Conservation (phyloP, 1,139 yeast species). For the Debaryomycetaceae sp. region DNA sequence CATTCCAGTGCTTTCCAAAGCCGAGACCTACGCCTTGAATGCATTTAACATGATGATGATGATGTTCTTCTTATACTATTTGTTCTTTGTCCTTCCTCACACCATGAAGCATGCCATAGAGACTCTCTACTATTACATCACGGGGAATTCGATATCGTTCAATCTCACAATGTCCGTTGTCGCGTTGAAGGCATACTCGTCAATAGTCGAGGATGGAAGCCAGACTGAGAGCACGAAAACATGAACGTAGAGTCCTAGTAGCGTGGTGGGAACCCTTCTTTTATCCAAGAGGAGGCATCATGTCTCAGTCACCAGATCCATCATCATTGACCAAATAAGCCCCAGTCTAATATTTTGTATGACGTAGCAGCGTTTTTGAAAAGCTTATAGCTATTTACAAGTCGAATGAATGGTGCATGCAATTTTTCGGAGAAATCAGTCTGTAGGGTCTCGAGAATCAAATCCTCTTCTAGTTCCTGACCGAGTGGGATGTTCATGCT, state of each 20-base stretch:
- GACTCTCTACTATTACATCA: slow-evolving; percentile 15
- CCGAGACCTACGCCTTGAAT: slow-evolving; percentile 20
- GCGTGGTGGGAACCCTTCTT: too few relatives aligned
- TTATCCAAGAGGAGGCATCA: too few relatives aligned
- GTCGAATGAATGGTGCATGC: slow-evolving; percentile 18
- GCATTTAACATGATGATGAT: slow-evolving; percentile 13
- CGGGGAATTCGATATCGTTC: slow-evolving; percentile 15
- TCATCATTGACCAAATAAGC: slow-evolving; percentile 35
- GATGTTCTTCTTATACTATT: slow-evolving; percentile 15
- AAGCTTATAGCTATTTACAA: slow-evolving; percentile 11
- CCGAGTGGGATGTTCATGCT: slow-evolving; percentile 54
- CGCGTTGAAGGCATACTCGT: background rate
- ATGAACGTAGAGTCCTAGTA: background rate
- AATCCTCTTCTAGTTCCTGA: slow-evolving; percentile 3
- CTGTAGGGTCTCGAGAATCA: slow-evolving; percentile 6
- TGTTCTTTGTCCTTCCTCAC: slow-evolving; percentile 13
- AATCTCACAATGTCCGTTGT: background rate
- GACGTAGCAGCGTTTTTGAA: slow-evolving; percentile 24
- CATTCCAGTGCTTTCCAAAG: slow-evolving; percentile 24
- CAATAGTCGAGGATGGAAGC: background rate
- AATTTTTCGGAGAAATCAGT: slow-evolving; percentile 17
- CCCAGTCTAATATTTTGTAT: slow-evolving; percentile 39
- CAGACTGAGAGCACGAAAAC: background rate
- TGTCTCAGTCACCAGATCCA: background rate
- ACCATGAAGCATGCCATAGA: slow-evolving; percentile 13